phyloP scores from a whole-genome alignment of 192 early-diverging fungal species.

The Entophlyctis helioformis region DNA sequence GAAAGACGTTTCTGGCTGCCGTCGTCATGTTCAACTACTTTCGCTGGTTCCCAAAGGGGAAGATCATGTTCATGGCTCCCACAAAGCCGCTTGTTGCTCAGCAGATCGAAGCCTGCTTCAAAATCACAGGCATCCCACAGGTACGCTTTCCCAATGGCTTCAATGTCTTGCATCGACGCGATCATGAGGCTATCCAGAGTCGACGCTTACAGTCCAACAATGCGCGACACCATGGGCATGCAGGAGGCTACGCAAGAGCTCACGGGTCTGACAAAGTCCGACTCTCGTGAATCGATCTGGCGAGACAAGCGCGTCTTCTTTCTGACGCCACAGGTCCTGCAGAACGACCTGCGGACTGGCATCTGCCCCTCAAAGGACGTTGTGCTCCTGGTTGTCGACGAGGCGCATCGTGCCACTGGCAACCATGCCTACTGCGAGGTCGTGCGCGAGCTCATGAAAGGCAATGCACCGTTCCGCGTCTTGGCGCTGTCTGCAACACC shows the following conservation, averaged over 20 bases:
- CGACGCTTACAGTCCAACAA: too few species aligned
- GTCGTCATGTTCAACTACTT: slow-evolving; percentile 83
- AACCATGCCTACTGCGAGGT: slow-evolving; percentile 72
- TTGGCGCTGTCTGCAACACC: slow-evolving; percentile 84
- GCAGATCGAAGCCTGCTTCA: slow-evolving; percentile 79
- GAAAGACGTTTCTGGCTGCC: slow-evolving; percentile 91
- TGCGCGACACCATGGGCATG: too few species aligned
- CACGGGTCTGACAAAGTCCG: slow-evolving; percentile 47
- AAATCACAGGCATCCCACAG: slow-evolving; percentile 66
- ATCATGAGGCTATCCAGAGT: too few species aligned
- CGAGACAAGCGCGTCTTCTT: slow-evolving; percentile 62
- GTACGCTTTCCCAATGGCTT: background rate
- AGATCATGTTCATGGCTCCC: slow-evolving; percentile 84
- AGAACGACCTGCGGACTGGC: slow-evolving; percentile 66
- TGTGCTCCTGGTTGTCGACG: slow-evolving; percentile 71
- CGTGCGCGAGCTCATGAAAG: slow-evolving; percentile 36
- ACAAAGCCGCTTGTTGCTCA: slow-evolving; percentile 85
- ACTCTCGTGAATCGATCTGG: slow-evolving; percentile 51
- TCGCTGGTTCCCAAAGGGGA: slow-evolving; percentile 80
- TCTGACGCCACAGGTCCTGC: slow-evolving; percentile 75
- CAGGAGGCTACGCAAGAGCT: slow-evolving; percentile 41
- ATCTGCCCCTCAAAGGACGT: slow-evolving; percentile 57
- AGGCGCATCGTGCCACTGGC: slow-evolving; percentile 82
- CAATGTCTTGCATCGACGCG: background rate
- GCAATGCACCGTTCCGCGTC: slow-evolving; percentile 50